These are phyloP conservation scores for Globisporangium barbulae DNA, from an alignment of 352 stramenopile genomes.

Conservation along the genomic window DNA sequence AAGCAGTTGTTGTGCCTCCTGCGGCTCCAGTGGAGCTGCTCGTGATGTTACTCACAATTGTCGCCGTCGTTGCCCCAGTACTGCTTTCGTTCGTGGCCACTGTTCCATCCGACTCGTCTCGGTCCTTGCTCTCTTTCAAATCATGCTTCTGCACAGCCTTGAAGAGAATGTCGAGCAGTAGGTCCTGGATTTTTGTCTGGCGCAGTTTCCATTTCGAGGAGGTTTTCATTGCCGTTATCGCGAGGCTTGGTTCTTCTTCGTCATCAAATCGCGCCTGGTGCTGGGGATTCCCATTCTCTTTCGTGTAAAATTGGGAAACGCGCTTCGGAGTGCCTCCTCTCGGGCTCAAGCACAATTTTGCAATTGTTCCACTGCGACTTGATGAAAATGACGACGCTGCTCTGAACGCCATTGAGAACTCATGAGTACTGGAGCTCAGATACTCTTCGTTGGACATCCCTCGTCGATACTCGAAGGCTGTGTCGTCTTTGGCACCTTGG, in stretches of 20 bases:
- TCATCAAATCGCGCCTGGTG: neutral
- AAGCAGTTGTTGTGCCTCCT: slow-evolving; percentile 11
- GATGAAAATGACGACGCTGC: neutral
- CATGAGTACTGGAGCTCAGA: neutral
- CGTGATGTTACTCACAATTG: slow-evolving; percentile 10
- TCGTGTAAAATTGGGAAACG: neutral
- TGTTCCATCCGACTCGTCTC: slow-evolving; percentile 28
- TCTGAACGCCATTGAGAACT: neutral
- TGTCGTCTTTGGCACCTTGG: slow-evolving; percentile 9
- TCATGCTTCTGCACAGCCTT: slow-evolving; percentile 76
- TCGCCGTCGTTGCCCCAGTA: neutral
- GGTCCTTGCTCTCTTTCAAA: slow-evolving; percentile 59
- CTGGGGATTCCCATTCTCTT: neutral
- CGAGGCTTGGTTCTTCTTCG: neutral
- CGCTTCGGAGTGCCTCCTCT: slow-evolving; percentile 7
- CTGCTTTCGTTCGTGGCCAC: slow-evolving; percentile 13
- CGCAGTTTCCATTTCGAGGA: slow-evolving; percentile 16
- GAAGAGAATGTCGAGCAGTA: slow-evolving; percentile 58
- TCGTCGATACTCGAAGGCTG: neutral
- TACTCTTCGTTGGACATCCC: neutral
- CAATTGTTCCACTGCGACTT: neutral
- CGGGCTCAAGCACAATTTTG: slow-evolving; percentile 17
- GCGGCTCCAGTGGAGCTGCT: neutral
- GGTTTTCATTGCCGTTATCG: neutral
- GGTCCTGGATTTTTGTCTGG: slow-evolving; percentile 51